phyloP scores from a whole-genome alignment of 495 filamentous ascomycete species.

The Lasiosphaeria miniovina region DNA sequence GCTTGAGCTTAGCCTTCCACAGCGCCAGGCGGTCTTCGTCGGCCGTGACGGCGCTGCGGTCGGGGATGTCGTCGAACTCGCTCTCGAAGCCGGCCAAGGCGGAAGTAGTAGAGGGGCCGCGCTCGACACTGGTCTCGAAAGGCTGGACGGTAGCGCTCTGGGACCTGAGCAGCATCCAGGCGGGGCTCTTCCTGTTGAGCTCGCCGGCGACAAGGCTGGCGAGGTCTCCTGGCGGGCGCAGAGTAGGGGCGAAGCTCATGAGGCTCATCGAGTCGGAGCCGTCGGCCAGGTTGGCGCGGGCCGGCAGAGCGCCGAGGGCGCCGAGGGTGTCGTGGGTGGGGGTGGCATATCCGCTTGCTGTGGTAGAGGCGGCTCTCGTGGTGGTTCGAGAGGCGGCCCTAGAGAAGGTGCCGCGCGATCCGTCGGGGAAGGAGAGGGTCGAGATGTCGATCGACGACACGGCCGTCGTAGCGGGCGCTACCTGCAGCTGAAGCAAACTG shows the following conservation, averaged over 20 bases:
- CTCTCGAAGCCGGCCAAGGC: slow-evolving; percentile 61
- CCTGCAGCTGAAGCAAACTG: slow-evolving; percentile 18
- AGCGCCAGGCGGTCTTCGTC: slow-evolving; percentile 62
- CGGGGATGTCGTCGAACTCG: slow-evolving; percentile 78
- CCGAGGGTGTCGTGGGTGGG: slow-evolving; percentile 22
- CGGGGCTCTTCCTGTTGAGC: slow-evolving; percentile 52
- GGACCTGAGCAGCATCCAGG: slow-evolving; percentile 57
- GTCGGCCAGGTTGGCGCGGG: slow-evolving; percentile 39
- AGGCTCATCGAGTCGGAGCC: slow-evolving; percentile 80
- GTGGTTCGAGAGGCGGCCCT: slow-evolving; percentile 19
- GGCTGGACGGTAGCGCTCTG: slow-evolving; percentile 58
- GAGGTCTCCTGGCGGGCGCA: slow-evolving; percentile 68
- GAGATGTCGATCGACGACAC: slow-evolving; percentile 75
- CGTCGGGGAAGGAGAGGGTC: slow-evolving; percentile 66
- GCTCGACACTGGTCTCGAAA: slow-evolving; percentile 44
- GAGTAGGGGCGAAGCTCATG: slow-evolving; percentile 73
- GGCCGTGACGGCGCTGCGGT: slow-evolving; percentile 52
- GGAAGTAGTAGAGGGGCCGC: slow-evolving; percentile 42
- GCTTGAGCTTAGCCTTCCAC: slow-evolving; percentile 89
- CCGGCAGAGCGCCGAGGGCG: slow-evolving; percentile 49
- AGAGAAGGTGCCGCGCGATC: slow-evolving; percentile 58
- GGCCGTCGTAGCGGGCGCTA: slow-evolving; percentile 64
- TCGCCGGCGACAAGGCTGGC: slow-evolving; percentile 80
- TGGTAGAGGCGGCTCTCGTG: slow-evolving; percentile 35
- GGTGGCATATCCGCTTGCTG: slow-evolving; percentile 31